phyloP scores from a whole-genome alignment of 805 yeast genomes.

The Lipomyces orientalis region DNA sequence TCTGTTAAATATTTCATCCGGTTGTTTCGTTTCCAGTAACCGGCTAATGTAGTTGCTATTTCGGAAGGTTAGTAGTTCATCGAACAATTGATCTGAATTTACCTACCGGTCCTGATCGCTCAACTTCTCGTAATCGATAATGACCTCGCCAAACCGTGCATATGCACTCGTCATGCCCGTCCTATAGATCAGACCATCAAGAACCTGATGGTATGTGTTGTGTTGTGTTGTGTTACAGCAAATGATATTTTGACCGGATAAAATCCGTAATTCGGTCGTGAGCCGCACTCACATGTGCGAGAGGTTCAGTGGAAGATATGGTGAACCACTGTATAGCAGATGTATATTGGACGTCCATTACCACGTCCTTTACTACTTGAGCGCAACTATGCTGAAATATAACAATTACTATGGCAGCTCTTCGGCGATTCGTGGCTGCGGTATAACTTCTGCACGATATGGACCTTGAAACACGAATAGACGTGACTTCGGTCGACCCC shows the following conservation, averaged over 20 bases:
- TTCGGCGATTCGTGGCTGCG: no score
- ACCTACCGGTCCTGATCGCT: background rate
- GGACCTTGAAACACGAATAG: no score
- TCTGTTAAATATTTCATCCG: background rate
- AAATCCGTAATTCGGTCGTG: no score
- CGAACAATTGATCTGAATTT: background rate
- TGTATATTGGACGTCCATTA: no score
- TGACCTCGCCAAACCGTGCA: background rate
- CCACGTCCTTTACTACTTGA: no score
- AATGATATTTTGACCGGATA: background rate
- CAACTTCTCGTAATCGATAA: background rate
- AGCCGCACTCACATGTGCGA: background rate
- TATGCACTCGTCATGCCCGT: constrained; percentile 2
- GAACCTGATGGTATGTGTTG: background rate
- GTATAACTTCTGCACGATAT: no score
- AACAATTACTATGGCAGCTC: no score
- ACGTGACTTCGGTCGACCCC: no score
- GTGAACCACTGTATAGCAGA: no score
- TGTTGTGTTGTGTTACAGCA: background rate
- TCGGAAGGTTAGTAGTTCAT: background rate
- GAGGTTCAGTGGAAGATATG: no score
- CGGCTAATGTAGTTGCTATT: background rate
- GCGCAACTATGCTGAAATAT: no score
- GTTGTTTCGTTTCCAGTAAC: constrained; percentile 3
- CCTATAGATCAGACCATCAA: background rate